phyloP scores from a whole-genome alignment of 352 stramenopile genomes.

The Pythium periplocum region DNA sequence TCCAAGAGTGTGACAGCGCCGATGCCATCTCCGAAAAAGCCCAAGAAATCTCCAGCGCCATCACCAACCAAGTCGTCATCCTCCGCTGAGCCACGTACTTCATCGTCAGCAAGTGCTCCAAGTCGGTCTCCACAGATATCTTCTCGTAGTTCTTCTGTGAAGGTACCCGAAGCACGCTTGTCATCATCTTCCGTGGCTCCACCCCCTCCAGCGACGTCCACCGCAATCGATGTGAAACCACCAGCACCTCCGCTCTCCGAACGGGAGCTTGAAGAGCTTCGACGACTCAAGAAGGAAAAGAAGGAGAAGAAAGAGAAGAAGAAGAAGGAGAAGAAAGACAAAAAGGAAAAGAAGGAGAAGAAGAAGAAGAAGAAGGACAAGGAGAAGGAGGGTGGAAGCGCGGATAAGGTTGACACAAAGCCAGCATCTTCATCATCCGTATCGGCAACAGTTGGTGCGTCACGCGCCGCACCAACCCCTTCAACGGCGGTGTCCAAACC shows the following conservation, averaged over 20 bases:
- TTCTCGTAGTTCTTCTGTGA: too few relatives aligned
- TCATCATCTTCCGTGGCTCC: too few relatives aligned
- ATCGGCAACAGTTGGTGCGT: too few relatives aligned
- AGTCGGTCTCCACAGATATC: too few relatives aligned
- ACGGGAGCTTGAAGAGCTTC: too few relatives aligned
- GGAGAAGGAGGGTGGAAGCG: conserved; percentile 7
- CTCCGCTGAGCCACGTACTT: background rate
- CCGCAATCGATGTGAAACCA: too few relatives aligned
- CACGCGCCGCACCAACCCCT: too few relatives aligned
- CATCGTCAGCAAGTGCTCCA: background rate
- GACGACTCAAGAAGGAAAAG: conserved; percentile 35
- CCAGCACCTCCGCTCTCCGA: too few relatives aligned
- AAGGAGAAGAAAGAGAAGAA: conserved; percentile 75
- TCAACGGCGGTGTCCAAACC: background rate
- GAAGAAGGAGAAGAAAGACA: conserved; percentile 50
- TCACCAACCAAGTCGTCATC: conserved; percentile 17
- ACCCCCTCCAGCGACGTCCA: too few relatives aligned
- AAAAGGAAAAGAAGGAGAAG: conserved; percentile 52
- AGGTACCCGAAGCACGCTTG: too few relatives aligned
- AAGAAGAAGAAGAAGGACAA: conserved; percentile 42
- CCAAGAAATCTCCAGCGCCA: conserved; percentile 23
- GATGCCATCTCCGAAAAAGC: conserved; percentile 3
- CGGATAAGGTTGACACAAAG: too few relatives aligned
- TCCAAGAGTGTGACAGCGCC: conserved; percentile 7
- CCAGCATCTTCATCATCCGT: conserved; percentile 1